These are phyloP conservation scores for Claviceps maximensis DNA, from an alignment of 2,329 filamentous ascomycete genomes.

Conservation along the genomic window DNA sequence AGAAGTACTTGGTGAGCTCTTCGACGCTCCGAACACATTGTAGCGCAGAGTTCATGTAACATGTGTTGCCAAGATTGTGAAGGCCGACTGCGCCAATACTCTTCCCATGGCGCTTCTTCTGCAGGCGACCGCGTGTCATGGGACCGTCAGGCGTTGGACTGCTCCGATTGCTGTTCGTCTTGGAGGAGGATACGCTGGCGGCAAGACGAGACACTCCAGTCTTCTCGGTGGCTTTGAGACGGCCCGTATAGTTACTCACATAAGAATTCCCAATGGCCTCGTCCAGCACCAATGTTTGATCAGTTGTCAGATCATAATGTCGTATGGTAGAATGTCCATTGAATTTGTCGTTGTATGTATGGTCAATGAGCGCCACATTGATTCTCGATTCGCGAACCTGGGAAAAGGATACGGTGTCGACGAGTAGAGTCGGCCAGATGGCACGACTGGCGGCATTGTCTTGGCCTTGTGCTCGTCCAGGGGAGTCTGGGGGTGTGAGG, in stretches of 20 bases:
- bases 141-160: conserved; percentile 49
- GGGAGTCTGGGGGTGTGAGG: conserved; percentile 29
- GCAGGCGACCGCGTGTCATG: conserved; percentile 58
- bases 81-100: conserved; percentile 69
- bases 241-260: conserved; percentile 37
- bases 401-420: conserved; percentile 42
- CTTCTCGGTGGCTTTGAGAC: conserved; percentile 21
- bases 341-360: conserved; percentile 60
- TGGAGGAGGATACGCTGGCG: conserved; percentile 15
- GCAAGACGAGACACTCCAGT: conserved; percentile 20
- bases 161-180: conserved; percentile 45
- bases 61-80: conserved; percentile 88
- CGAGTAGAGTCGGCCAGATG: conserved; percentile 29
- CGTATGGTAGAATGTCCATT: conserved; percentile 60
- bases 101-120: conserved; percentile 56
- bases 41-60: conserved; percentile 97
- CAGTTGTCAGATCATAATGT: conserved; percentile 53
- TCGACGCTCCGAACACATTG: conserved; percentile 91
- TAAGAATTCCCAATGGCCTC: conserved; percentile 52
- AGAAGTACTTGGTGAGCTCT: conserved; percentile 85
- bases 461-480: conserved; percentile 15
- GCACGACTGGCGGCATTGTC: conserved; percentile 13
- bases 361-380: conserved; percentile 34
- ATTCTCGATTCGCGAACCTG: conserved; percentile 16
- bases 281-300: conserved; percentile 72